Evolutionary conservation across 2,329 filamentous ascomycete genomes (phyloP), one percentile per base, ranked within the genome.

Genomic region (Clarireedia hainanense): DNA sequence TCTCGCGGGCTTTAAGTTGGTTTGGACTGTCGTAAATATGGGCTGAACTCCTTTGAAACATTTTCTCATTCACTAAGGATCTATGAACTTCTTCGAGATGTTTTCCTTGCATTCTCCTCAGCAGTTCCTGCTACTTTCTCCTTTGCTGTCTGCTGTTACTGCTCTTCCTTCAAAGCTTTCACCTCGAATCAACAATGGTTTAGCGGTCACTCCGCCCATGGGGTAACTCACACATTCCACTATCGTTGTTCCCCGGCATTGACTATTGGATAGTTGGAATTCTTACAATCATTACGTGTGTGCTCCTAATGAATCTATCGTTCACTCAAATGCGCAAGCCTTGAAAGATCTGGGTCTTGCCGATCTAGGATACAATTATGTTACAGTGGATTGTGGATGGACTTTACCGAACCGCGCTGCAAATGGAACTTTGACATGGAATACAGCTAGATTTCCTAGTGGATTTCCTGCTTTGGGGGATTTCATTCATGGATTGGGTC

Each of bases 311-410:
- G 74, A 78, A 51, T 63, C 61, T 0, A 74, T 75, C n/a, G 72
- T 79, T 2, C 70, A 72, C 15, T 69, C 71, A 10, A 78, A 76
- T 54, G 74, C 74, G 0, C 64, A 77, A 53, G 76, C 75, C 2
- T 62, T 80, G 1, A 68, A 77, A 1, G 71, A 74, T 39, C 67
- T 76, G 0, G 75, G 74, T 0, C 70, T 79, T 0, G 65, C 69
- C 2, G 64, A 68, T 3, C 61, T 73, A 1, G 77, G 78, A 9
- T 80, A 80, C 61, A 71, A 71, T 17, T 75, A 73, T 59, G 74
- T 79, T 15, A 76, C 74, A 0, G 71, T 74, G 0, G 78, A 80
- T 61, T 80, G 77, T 60, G 77, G 78, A 5, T 80, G 77, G 78
- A 71, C 63, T 15, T 42, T 64, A 15, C 64, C 60, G n/a, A 45